These are phyloP conservation scores for Plasmodium relictum DNA, from an alignment of 169 alveolate species.

Conservation along the genomic window DNA sequence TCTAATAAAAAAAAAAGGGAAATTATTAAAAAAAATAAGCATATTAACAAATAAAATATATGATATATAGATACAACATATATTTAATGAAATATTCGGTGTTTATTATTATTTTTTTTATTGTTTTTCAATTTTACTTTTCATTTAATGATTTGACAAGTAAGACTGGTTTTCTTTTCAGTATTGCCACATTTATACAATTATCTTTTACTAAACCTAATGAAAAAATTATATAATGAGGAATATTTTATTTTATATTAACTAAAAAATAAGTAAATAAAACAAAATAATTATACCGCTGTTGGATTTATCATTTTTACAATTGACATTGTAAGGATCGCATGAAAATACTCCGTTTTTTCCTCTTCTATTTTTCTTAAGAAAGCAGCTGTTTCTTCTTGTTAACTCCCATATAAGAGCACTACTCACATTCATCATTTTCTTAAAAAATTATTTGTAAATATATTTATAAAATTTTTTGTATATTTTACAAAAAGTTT, in stretches of 20 bases:
- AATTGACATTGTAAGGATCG: constrained; percentile 39
- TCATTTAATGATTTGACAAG: constrained; percentile 29
- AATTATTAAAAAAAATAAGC: neutral
- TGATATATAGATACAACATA: neutral
- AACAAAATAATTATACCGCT: constrained; percentile 61
- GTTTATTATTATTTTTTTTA: neutral
- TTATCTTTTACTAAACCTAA: constrained; percentile 46
- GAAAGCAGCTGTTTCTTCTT: constrained; percentile 50
- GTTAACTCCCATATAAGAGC: constrained; percentile 74
- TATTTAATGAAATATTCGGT: neutral
- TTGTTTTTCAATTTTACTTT: constrained; percentile 13
- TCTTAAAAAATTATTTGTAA: neutral
- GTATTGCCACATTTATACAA: constrained; percentile 32
- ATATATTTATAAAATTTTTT: no score
- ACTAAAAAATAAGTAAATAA: neutral
- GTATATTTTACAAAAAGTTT: no score
- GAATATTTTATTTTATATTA: neutral
- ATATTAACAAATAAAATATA: neutral
- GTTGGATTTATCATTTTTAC: constrained; percentile 38
- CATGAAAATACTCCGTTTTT: constrained; percentile 40
- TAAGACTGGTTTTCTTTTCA: constrained; percentile 37
- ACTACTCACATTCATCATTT: constrained; percentile 53
- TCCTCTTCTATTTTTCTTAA: constrained; percentile 47
- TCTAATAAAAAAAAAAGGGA: constrained; percentile 2
- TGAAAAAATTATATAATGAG: neutral